These are phyloP conservation scores for Aspergillus pseudoterreus DNA, from an alignment of 2,329 filamentous ascomycete genomes.

Conservation along the genomic window DNA sequence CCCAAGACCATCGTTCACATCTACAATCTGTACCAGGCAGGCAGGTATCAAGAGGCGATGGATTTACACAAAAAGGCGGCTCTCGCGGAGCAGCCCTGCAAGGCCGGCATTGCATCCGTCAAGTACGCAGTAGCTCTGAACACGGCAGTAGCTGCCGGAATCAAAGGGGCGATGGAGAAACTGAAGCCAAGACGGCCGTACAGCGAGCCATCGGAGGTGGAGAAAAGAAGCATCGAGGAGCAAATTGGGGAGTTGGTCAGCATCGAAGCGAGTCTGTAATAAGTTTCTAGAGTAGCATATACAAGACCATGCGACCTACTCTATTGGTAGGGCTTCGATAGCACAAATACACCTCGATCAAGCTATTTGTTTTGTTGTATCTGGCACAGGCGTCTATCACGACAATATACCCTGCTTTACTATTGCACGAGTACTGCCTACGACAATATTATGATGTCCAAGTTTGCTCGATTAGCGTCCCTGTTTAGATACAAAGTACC, in stretches of 20 bases:
- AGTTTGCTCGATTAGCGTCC: no score
- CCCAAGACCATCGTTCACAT: constrained; percentile 56
- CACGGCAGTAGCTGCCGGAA: constrained; percentile 56
- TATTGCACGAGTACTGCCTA: no score
- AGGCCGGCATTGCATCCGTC: constrained; percentile 63
- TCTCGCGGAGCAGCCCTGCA: constrained; percentile 62
- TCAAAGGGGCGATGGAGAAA: constrained; percentile 57
- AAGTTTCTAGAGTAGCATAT: no score
- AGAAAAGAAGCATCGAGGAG: constrained; percentile 40
- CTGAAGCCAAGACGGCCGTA: constrained; percentile 62
- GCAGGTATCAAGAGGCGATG: constrained; percentile 57
- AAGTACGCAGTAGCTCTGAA: constrained; percentile 64
- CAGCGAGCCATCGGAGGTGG: constrained; percentile 41
- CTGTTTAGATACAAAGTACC: not conserved
- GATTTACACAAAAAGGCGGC: constrained; percentile 60
- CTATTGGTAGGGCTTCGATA: no score
- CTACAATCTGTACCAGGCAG: constrained; percentile 59
- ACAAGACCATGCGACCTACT: no score
- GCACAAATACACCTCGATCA: no score
- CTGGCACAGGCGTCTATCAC: no score
- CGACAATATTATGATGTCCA: no score
- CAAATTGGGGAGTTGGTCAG: constrained; percentile 28
- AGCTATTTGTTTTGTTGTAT: no score
- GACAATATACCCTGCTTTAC: no score
- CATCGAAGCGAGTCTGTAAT: not conserved